Evolutionary conservation across 192 early-diverging fungal genomes (phyloP), one percentile per base, ranked within the genome.

Genomic region (Jimgerdemannia lactiflua): DNA sequence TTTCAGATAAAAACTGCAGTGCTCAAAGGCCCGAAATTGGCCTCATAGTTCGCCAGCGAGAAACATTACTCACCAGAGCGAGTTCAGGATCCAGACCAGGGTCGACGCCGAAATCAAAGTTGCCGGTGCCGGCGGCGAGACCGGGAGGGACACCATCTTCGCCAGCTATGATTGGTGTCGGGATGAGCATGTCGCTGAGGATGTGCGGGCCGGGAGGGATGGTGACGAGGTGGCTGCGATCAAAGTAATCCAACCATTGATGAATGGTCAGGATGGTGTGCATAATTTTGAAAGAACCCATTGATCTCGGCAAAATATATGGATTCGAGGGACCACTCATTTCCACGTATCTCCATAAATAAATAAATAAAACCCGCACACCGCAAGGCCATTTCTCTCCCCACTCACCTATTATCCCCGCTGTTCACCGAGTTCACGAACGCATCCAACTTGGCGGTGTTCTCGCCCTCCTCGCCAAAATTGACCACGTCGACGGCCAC

Each of bases 121-220:
- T 89, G 72, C 88, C 90, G 39, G 88, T 90, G 18, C 83, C 89
- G 18, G 79, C 74, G 18, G 89, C 79, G 82, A 91, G 91, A 20
- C 89, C 89, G 39, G 91, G 86, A 68, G 91, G 89, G 17, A 87
- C 84, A 39, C 94, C 94, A 72, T 96, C 92, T 72, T 94, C 92
- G 40, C 92, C 95, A 43, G 92, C 88, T 42, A 97, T 83, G 71
- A 99, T 98, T 20, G 95, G 92, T 44, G 95, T 94, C 20, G 89
- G 89, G 20, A 97, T 86, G 39, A 99, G 84, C 67, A 94, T 85
- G 75, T 99, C 96, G 71, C 92, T 94, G 71, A 99, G 84, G 75
- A 98, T 89, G 83, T 97, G 95, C 4, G 96, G 92, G 11, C 97
- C 97, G 69, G 97, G 97, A 43, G 96, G 95, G 71, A 99, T 90